These are phyloP conservation scores for Lolium perenne DNA, from an alignment of 176 grass and related monocot species.

Conservation along the genomic window DNA sequence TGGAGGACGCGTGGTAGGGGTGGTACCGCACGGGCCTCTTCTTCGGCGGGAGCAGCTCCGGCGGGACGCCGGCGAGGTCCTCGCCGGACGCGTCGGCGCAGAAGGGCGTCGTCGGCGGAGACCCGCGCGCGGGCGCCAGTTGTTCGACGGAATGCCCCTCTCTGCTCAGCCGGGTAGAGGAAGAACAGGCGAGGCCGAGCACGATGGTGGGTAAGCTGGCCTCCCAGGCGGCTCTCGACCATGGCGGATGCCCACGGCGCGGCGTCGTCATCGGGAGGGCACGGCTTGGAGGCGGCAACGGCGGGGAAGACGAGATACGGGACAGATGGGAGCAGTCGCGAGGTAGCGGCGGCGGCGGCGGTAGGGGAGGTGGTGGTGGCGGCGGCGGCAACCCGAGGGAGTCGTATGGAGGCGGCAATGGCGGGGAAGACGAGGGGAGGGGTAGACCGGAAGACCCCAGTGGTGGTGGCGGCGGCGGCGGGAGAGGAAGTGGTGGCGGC, in stretches of 20 bases:
- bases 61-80: slow-evolving; percentile 38
- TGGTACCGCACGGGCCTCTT: slow-evolving; percentile 50
- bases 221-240: neutral
- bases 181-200: neutral
- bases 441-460: neutral
- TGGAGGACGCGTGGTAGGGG: slow-evolving; percentile 25
- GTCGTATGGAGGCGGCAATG: slow-evolving; percentile 26
- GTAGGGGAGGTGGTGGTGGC: neutral
- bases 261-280: neutral
- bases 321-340: neutral
- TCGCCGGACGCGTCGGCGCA: neutral
- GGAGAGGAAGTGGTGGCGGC: neutral
- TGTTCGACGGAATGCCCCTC: slow-evolving; percentile 28
- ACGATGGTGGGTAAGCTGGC: neutral
- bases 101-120: neutral
- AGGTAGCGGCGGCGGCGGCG: neutral
- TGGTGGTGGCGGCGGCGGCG: neutral
- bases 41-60: slow-evolving; percentile 45
- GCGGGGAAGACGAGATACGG: neutral
- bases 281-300: slow-evolving; percentile 23
- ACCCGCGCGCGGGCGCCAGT: neutral
- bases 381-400: neutral
- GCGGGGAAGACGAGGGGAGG: neutral
- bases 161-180: neutral
- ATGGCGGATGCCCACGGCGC: neutral